These are phyloP conservation scores for Aspergillus spinulosporus DNA, from an alignment of 2,329 filamentous ascomycete species.

Conservation along the genomic window DNA sequence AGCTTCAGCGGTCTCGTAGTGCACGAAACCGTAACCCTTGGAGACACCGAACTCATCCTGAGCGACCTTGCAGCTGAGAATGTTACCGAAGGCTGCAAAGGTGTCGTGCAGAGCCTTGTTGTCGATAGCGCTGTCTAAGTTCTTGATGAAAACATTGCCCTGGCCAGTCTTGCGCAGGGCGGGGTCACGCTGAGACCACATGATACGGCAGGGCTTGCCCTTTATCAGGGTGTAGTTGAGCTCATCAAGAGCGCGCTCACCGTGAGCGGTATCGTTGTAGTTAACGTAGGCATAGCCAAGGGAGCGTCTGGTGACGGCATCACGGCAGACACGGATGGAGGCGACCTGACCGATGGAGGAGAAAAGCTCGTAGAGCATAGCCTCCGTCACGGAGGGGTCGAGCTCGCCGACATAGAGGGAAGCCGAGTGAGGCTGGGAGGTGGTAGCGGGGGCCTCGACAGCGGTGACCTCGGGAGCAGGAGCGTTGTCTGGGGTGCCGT, in stretches of 20 bases:
- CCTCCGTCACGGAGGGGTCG: conserved; percentile 95
- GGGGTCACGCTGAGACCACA: conserved; percentile 99
- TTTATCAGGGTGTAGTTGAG: conserved; percentile 99
- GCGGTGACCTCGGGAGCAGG: conserved; percentile 42
- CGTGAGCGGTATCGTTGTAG: conserved; percentile 96
- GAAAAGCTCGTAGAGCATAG: conserved; percentile 99
- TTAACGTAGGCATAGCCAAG: conserved; percentile 99
- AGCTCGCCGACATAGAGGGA: conserved; percentile 99
- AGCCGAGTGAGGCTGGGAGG: conserved; percentile 87
- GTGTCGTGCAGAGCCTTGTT: conserved; percentile 99
- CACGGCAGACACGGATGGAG: conserved; percentile 99
- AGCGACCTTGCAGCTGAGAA: conserved; percentile 98
- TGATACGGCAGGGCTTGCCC: conserved; percentile 97
- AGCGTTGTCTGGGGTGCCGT: conserved; percentile 63
- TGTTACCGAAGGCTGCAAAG: conserved; percentile 98
- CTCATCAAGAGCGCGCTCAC: conserved; percentile 97
- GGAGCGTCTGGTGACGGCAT: conserved; percentile 96
- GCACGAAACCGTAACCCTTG: conserved; percentile 98
- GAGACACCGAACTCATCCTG: conserved; percentile 96
- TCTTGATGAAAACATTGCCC: conserved; percentile 99
- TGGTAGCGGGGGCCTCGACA: conserved; percentile 55
- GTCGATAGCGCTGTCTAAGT: conserved; percentile 96
- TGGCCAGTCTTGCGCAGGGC: conserved; percentile 98
- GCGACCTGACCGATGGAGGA: conserved; percentile 98
- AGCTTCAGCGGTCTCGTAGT: conserved; percentile 99